phyloP scores from a whole-genome alignment of 2,329 filamentous ascomycete genomes.

The Arthroderma uncinatum region DNA sequence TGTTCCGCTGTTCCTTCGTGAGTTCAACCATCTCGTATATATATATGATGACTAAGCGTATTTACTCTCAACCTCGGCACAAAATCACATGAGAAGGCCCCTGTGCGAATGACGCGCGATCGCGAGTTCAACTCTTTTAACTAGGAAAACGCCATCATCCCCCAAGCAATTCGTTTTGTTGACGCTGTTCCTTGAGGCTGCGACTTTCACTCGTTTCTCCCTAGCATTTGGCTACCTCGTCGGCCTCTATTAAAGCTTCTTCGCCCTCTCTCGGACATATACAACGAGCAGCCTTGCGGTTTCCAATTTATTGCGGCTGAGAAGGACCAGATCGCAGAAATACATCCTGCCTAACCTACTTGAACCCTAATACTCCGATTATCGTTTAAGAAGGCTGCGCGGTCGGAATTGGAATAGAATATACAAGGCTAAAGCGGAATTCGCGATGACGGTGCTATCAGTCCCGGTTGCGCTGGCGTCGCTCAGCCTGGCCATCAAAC shows the following conservation, averaged over 20 bases:
- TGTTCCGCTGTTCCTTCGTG: too few relatives aligned
- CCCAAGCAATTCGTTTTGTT: neutral
- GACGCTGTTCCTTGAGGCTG: neutral
- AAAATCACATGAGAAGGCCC: neutral
- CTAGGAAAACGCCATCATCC: neutral
- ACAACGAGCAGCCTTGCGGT: neutral
- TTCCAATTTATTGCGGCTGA: neutral
- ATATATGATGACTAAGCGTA: neutral
- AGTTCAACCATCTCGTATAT: neutral
- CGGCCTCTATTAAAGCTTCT: neutral
- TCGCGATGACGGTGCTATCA: constrained; percentile 2
- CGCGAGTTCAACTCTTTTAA: neutral
- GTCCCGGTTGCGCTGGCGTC: neutral
- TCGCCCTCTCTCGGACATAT: neutral
- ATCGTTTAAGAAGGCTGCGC: neutral
- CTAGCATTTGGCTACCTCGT: neutral
- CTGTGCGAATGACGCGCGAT: neutral
- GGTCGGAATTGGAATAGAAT: neutral
- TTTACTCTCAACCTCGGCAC: neutral
- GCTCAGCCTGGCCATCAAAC: neutral
- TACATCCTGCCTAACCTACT: neutral
- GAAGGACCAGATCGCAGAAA: neutral
- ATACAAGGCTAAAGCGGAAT: neutral
- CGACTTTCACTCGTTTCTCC: neutral
- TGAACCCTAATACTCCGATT: neutral